These are phyloP conservation scores for Agaricus blazei DNA, from an alignment of 768 basidiomycete species.

Conservation along the genomic window DNA sequence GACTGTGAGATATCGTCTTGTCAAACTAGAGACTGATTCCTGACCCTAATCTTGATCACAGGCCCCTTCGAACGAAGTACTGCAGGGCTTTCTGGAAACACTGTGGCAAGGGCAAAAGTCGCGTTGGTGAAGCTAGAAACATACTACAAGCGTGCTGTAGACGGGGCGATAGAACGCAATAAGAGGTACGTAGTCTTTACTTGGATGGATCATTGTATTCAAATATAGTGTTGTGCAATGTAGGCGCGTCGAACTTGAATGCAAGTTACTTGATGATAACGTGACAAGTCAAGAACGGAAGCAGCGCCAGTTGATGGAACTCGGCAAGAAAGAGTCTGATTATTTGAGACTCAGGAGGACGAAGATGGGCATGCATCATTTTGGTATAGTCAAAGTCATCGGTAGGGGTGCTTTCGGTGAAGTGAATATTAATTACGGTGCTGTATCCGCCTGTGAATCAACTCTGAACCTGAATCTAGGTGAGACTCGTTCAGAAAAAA, in stretches of 20 bases:
- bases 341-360: slow-evolving; percentile 89
- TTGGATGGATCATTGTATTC: too few species aligned
- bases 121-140: slow-evolving; percentile 71
- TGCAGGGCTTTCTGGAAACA: too few species aligned
- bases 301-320: slow-evolving; percentile 75
- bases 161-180: slow-evolving; percentile 78
- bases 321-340: slow-evolving; percentile 86
- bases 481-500: slow-evolving; percentile 92
- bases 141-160: slow-evolving; percentile 97
- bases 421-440: slow-evolving; percentile 46
- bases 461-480: slow-evolving; percentile 36
- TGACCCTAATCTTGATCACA: too few species aligned
- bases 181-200: too few species aligned
- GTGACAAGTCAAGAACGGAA: slow-evolving; percentile 81
- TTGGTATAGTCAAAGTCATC: slow-evolving; percentile 96
- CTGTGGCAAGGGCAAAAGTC: too few species aligned
- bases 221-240: slow-evolving; percentile 45
- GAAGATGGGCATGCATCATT: slow-evolving; percentile 89
- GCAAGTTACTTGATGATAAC: slow-evolving; percentile 53
- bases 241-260: slow-evolving; percentile 85
- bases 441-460: slow-evolving; percentile 7
- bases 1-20: too few species aligned
- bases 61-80: too few species aligned
- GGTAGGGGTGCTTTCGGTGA: slow-evolving; percentile 99
- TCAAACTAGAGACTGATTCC: too few species aligned